phyloP scores from a whole-genome alignment of 306 rosid genomes.

The Pterocarpus santalinus region DNA sequence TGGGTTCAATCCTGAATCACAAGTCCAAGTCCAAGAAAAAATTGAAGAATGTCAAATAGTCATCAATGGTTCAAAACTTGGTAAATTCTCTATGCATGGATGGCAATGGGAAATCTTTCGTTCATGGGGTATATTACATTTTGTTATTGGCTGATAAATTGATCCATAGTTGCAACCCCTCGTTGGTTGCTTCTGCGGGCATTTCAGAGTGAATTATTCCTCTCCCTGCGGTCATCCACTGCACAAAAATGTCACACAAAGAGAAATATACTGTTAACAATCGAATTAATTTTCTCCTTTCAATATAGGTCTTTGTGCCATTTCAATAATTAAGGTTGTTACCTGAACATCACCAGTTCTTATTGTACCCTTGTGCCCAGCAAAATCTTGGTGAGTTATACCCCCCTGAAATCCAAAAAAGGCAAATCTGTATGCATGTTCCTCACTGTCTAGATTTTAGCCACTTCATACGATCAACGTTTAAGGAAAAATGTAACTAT shows the following conservation, averaged over 20 bases:
- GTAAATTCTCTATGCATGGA: not conserved
- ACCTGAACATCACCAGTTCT: conserved; percentile 92
- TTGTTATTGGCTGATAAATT: conserved; percentile 78
- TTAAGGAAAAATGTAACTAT: conserved; percentile 2
- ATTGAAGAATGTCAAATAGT: not conserved
- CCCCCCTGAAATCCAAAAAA: conserved; percentile 68
- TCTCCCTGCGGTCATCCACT: conserved; percentile 99
- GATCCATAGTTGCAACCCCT: conserved; percentile 95
- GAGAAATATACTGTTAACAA: not conserved
- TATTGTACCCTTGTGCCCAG: conserved; percentile 94
- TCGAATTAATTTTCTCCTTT: not conserved
- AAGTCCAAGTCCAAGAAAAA: not conserved
- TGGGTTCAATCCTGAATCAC: conserved; percentile 83
- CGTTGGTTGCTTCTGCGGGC: conserved; percentile 85
- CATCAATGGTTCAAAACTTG: conserved; percentile 19
- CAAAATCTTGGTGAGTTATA: conserved; percentile 95
- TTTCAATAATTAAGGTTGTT: not conserved
- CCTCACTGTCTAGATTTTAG: not conserved
- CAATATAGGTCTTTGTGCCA: not conserved
- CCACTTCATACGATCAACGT: not conserved
- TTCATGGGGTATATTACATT: conserved; percentile 58
- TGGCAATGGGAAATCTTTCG: too few relatives aligned
- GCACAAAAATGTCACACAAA: conserved; percentile 29
- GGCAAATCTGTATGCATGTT: not conserved
- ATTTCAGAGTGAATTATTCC: conserved; percentile 98